Conservation (phyloP, 2,329 filamentous ascomycete species). For the Pyrenochaeta sp. region DNA sequence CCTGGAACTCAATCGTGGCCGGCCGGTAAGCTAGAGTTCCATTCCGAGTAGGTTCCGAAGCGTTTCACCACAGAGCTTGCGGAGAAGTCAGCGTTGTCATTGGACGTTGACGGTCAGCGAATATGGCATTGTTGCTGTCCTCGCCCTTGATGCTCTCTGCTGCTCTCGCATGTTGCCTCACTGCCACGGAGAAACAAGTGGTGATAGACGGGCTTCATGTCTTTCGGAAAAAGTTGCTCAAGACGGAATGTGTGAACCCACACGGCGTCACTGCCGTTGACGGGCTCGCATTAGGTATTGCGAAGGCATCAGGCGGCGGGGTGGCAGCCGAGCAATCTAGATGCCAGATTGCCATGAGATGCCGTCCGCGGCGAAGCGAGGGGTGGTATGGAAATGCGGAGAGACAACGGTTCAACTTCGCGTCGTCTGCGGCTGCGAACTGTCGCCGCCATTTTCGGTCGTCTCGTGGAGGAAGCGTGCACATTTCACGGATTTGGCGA, state of each 20-base stretch:
- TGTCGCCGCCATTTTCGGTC: conserved; percentile 29
- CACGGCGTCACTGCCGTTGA: not conserved
- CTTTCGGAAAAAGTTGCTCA: not conserved
- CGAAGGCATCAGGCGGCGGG: conserved; percentile 7
- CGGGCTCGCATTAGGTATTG: not conserved
- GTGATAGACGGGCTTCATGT: not conserved
- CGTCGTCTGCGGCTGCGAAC: conserved; percentile 38
- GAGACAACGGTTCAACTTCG: conserved; percentile 37
- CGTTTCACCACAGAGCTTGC: conserved; percentile 12
- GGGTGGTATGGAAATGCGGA: conserved; percentile 16
- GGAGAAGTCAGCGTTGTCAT: conserved; percentile 5
- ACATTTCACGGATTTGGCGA: conserved; percentile 22
- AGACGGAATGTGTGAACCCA: not conserved
- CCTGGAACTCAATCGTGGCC: conserved; percentile 17
- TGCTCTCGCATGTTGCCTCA: not conserved
- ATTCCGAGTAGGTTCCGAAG: conserved; percentile 27
- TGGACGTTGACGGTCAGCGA: not conserved
- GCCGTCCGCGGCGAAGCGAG: conserved; percentile 15
- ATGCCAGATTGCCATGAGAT: conserved; percentile 5
- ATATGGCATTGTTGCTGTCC: not conserved
- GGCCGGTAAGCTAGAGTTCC: conserved; percentile 17
- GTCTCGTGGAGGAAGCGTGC: conserved; percentile 20
- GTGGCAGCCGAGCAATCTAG: conserved; percentile 22
- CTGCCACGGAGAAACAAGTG: not conserved
- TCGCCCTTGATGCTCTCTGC: not conserved